Conservation (phyloP, 768 basidiomycete genomes). For the Baorangia bicolor region DNA sequence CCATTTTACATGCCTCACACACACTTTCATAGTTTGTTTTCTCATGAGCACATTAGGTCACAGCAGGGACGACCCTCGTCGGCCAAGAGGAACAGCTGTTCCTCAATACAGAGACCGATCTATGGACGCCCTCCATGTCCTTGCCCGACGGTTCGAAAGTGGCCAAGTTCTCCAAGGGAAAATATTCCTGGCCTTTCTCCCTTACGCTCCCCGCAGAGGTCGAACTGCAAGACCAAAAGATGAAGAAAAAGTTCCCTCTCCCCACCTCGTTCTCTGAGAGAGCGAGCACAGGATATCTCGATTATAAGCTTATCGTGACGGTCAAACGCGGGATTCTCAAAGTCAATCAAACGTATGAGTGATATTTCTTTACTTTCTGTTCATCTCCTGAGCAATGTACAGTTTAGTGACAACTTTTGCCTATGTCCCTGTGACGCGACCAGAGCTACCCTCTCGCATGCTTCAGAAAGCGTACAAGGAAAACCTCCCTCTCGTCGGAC, state of each 20-base stretch:
- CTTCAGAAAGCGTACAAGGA: conserved; percentile 38
- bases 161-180: conserved; percentile 42
- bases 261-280: conserved; percentile 58
- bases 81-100: conserved; percentile 55
- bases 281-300: conserved; percentile 54
- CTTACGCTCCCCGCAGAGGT: conserved; percentile 47
- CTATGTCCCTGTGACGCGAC: conserved; percentile 34
- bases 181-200: conserved; percentile 47
- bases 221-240: conserved; percentile 37
- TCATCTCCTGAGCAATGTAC: background rate
- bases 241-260: conserved; percentile 38
- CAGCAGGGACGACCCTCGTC: conserved; percentile 49
- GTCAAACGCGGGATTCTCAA: conserved; percentile 48
- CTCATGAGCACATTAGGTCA: conserved; percentile 28
- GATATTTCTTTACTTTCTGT: background rate
- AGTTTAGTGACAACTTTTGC: conserved; percentile 35
- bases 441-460: conserved; percentile 37
- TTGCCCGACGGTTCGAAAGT: conserved; percentile 26
- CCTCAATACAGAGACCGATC: conserved; percentile 39
- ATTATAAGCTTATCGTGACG: conserved; percentile 52
- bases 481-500: conserved; percentile 34
- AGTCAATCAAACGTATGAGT: conserved; percentile 47
- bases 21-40: background rate
- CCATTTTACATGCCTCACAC: background rate
- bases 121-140: conserved; percentile 40